A percentile compares a stretch with the other conserved stretches of the same genome.
Evolutionary conservation across 2,329 filamentous ascomycete genomes (phyloP).

Genomic region (Phoma sp.): DNA sequence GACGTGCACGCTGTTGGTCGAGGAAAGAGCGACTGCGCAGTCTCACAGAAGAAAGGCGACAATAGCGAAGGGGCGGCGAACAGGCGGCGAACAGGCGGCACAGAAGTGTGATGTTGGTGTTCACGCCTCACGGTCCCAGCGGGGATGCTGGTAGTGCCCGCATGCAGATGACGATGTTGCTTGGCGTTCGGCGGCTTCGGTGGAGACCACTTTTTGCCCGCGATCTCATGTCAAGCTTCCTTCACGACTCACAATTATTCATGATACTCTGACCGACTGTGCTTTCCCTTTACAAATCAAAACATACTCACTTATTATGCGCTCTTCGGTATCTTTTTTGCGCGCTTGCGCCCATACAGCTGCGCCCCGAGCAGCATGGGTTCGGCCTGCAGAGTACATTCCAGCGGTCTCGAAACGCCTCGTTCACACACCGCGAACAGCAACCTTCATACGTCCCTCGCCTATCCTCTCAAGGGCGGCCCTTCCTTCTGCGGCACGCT

Average conservation of each 20-base stretch:
- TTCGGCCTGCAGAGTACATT: conserved; percentile 29
- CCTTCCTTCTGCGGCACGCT: conserved; percentile 25
- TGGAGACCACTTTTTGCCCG: conserved; percentile 16
- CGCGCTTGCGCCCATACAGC: conserved; percentile 29
- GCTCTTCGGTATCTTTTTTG: conserved; percentile 28
- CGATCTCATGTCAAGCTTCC: conserved; percentile 4
- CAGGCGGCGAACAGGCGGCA: not conserved
- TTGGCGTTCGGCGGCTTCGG: conserved; percentile 15
- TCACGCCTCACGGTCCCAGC: conserved; percentile 2
- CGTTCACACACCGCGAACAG: conserved; percentile 40
- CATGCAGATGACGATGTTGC: conserved; percentile 27
- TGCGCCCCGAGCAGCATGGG: conserved; percentile 22
- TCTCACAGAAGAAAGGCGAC: not conserved
- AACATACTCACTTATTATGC: conserved; percentile 25
- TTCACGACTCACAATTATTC: not conserved
- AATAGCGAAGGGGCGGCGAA: not conserved
- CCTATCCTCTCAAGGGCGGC: conserved; percentile 17
- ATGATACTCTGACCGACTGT: not conserved
- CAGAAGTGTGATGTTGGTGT: conserved; percentile 7
- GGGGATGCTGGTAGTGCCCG: conserved; percentile 16
- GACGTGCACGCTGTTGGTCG: not conserved
- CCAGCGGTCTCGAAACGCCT: conserved; percentile 33
- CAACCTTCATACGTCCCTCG: conserved; percentile 26
- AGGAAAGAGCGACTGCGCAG: conserved; percentile 3
- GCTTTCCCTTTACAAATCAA: not conserved